Evolutionary conservation across 306 rosid species (phyloP).

Genomic region (Vachellia collinsii): DNA sequence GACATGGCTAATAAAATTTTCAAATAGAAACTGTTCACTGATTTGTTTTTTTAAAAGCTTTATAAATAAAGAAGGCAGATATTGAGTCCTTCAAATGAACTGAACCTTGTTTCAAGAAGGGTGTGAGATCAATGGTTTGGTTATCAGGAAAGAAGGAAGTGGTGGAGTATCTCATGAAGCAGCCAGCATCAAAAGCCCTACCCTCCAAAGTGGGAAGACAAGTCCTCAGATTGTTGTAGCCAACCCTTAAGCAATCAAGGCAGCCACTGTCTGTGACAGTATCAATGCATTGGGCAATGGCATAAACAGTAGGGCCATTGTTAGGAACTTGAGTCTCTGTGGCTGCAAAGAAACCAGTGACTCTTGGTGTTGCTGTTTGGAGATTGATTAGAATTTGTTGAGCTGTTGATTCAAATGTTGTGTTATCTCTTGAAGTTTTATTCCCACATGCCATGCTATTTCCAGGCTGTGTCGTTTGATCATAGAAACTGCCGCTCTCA

Average conservation of each 20-base stretch:
- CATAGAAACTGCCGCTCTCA: slow-evolving; percentile 48
- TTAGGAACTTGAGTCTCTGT: slow-evolving; percentile 10
- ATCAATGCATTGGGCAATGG: slow-evolving; percentile 52
- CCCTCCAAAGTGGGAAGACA: slow-evolving; percentile 44
- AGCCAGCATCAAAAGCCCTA: slow-evolving; percentile 42
- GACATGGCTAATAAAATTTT: too few relatives aligned
- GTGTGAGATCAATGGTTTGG: not conserved
- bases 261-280: slow-evolving; percentile 37
- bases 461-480: slow-evolving; percentile 40
- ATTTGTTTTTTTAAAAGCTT: too few relatives aligned
- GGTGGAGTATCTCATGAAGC: slow-evolving; percentile 11
- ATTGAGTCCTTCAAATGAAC: not conserved
- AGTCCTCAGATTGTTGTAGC: slow-evolving; percentile 24
- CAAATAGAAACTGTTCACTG: too few relatives aligned
- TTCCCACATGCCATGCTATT: slow-evolving; percentile 42
- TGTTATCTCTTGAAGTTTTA: not conserved
- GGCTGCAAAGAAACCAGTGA: slow-evolving; percentile 46
- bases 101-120: slow-evolving; percentile 42
- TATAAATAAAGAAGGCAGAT: not conserved
- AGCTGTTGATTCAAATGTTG: slow-evolving; percentile 34
- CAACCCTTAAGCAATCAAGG: slow-evolving; percentile 45
- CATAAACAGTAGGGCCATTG: slow-evolving; percentile 25
- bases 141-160: not conserved
- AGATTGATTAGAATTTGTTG: slow-evolving; percentile 5
- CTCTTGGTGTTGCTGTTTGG: slow-evolving; percentile 10